A percentile compares a stretch with the other conserved stretches of the same genome.
phyloP scores from a whole-genome alignment of 108 stramenopile genomes.

The Mediolabrus comicus region DNA sequence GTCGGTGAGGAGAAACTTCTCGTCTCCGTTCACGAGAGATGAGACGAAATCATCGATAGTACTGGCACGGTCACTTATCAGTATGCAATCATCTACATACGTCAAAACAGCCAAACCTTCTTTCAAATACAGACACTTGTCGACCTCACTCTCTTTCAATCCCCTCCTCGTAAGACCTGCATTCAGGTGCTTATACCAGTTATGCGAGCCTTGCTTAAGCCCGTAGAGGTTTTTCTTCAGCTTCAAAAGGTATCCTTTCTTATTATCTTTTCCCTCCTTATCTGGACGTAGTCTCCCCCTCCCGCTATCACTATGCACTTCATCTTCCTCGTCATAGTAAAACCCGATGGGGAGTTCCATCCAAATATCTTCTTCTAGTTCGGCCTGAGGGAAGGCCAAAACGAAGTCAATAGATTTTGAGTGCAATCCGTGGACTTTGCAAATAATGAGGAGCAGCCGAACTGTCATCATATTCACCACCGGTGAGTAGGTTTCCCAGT shows the following conservation, averaged over 20 bases:
- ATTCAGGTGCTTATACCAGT: slow-evolving; percentile 3
- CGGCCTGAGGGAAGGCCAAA: slow-evolving; percentile 25
- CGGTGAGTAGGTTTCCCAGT: slow-evolving; percentile 42
- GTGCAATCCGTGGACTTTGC: background rate
- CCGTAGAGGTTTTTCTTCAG: slow-evolving; percentile 17
- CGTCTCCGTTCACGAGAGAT: background rate
- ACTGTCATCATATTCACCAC: slow-evolving; percentile 36
- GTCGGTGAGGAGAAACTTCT: slow-evolving; percentile 16
- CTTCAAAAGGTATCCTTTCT: background rate
- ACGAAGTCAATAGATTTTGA: slow-evolving; percentile 22
- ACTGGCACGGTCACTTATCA: background rate
- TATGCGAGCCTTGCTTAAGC: slow-evolving; percentile 3
- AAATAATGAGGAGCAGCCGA: slow-evolving; percentile 6
- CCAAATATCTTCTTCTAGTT: slow-evolving; percentile 6
- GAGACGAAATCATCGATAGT: background rate
- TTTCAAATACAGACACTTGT: slow-evolving; percentile 13
- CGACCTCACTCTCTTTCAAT: background rate
- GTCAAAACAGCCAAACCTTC: background rate
- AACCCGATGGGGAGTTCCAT: slow-evolving; percentile 27
- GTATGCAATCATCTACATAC: slow-evolving; percentile 32
- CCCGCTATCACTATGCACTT: too few relatives aligned
- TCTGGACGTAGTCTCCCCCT: too few relatives aligned
- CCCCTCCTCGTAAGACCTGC: slow-evolving; percentile 5
- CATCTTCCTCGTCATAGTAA: background rate
- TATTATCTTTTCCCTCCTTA: too few relatives aligned